Evolutionary conservation across 2,329 filamentous ascomycete species (phyloP).

Genomic region (Thelonectria olida): DNA sequence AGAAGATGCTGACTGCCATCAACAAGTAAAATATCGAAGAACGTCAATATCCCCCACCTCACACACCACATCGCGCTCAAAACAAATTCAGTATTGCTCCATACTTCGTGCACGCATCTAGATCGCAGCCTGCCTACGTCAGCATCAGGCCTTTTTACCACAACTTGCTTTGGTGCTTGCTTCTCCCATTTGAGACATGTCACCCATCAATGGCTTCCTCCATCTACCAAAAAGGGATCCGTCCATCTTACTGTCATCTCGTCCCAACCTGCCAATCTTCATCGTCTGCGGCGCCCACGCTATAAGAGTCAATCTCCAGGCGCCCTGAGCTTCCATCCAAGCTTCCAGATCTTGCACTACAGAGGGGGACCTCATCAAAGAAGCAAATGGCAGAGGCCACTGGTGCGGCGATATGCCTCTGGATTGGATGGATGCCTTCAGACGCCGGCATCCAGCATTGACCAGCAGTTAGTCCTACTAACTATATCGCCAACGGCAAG

Average conservation of each 20-base stretch:
- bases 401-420: constrained; percentile 19
- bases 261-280: background rate
- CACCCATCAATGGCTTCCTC: background rate
- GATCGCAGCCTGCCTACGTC: background rate
- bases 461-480: constrained; percentile 8
- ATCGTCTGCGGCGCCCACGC: background rate
- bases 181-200: constrained; percentile 13
- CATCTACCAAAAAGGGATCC: background rate
- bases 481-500: background rate
- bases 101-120: background rate
- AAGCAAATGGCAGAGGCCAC: constrained; percentile 17
- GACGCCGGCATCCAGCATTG: constrained; percentile 19
- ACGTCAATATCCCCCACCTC: background rate
- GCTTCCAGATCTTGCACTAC: constrained; percentile 11
- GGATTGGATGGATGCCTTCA: constrained; percentile 35
- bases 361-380: constrained; percentile 15
- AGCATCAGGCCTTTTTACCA: background rate
- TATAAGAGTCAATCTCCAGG: constrained; percentile 4
- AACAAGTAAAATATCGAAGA: background rate
- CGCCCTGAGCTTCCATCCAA: constrained; percentile 7
- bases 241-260: background rate
- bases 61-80: background rate
- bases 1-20: background rate
- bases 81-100: background rate
- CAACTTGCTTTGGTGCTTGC: background rate